Evolutionary conservation across 352 stramenopile species (phyloP).

Genomic region (Albugo candida): DNA sequence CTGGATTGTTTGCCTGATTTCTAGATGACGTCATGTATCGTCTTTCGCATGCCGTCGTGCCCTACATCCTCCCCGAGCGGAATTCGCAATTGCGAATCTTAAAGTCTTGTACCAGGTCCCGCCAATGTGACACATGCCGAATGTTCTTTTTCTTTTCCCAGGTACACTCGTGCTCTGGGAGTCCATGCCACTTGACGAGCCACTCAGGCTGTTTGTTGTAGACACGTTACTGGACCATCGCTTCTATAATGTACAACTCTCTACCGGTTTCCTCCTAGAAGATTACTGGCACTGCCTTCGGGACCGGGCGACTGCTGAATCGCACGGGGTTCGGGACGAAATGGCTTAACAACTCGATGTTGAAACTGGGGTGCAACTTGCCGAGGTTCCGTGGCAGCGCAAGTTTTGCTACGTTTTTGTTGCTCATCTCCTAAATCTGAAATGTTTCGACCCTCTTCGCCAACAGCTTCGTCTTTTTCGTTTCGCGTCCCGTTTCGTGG

Average conservation of each 20-base stretch:
- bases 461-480: slow-evolving; percentile 1
- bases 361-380: slow-evolving; percentile 4
- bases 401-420: slow-evolving; percentile 5
- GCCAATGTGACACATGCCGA: slow-evolving; percentile 1
- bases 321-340: background rate
- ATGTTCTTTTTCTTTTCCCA: slow-evolving; percentile 5
- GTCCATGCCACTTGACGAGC: slow-evolving; percentile 3
- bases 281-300: no score
- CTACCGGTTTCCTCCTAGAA: no score
- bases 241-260: no score
- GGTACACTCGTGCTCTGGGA: background rate
- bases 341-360: slow-evolving; percentile 1
- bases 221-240: no score
- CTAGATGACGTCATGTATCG: no score
- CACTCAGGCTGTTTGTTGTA: no score
- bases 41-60: no score
- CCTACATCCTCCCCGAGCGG: no score
- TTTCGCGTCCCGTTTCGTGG: background rate
- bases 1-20: no score
- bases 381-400: slow-evolving; percentile 4
- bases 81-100: background rate
- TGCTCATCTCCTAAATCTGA: slow-evolving; percentile 6
- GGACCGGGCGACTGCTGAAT: slow-evolving; percentile 4
- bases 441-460: slow-evolving; percentile 6
- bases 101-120: slow-evolving; percentile 1